phyloP scores from a whole-genome alignment of 176 grass and related monocot species.

The Bothriochloa decipiens region DNA sequence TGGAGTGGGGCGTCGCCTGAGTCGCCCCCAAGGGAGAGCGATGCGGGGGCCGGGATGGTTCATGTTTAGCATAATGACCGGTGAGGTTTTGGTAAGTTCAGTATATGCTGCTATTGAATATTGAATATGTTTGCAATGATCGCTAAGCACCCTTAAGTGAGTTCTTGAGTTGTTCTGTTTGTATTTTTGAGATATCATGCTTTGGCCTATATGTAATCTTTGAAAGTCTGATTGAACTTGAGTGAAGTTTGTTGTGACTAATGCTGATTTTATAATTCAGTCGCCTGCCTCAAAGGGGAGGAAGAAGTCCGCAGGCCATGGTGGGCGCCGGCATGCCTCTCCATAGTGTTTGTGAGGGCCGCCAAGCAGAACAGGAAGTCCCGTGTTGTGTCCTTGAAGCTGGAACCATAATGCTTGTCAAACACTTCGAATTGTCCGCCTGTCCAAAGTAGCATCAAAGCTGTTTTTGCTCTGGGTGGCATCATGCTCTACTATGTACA shows the following conservation, averaged over 20 bases:
- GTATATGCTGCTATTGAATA: background rate
- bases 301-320: conserved; percentile 96
- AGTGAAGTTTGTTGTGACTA: conserved; percentile 3
- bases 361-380: conserved; percentile 87
- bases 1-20: too few relatives aligned
- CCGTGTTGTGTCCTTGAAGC: conserved; percentile 91
- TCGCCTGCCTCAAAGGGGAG: conserved; percentile 94
- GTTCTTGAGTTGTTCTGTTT: background rate
- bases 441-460: conserved; percentile 36
- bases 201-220: background rate
- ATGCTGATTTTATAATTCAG: conserved; percentile 46
- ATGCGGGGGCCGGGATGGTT: too few relatives aligned
- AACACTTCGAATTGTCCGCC: background rate
- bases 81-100: background rate
- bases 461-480: conserved; percentile 35
- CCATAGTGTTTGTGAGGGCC: conserved; percentile 73
- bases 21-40: too few relatives aligned
- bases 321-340: conserved; percentile 88
- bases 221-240: conserved; percentile 3
- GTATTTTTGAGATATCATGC: conserved; percentile 12
- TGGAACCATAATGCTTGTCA: conserved; percentile 58
- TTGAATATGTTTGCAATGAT: background rate
- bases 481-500: conserved; percentile 36
- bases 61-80: too few relatives aligned
- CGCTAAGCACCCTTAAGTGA: background rate